These are phyloP conservation scores for Fusarium dlaminii DNA, from an alignment of 2,329 filamentous ascomycete genomes.

Conservation along the genomic window DNA sequence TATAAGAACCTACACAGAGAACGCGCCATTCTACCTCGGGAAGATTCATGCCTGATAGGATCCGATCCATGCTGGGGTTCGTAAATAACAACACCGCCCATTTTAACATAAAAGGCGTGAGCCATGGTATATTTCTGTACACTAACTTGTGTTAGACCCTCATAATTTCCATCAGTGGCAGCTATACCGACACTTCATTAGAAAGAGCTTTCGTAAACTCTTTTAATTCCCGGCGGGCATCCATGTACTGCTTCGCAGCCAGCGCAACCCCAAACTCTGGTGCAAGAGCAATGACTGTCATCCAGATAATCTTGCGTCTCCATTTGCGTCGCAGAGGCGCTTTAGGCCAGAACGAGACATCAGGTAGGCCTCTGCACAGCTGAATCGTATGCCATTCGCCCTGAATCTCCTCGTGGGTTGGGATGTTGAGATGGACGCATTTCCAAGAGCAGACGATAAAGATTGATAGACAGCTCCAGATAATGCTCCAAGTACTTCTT, in stretches of 20 bases:
- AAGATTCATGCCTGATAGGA: too few species aligned
- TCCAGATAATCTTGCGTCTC: neutral
- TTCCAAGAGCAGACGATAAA: neutral
- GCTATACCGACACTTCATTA: neutral
- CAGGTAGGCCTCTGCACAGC: accelerated
- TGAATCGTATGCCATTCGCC: accelerated
- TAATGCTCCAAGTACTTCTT: neutral
- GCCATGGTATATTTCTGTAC: neutral
- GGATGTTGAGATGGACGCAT: neutral
- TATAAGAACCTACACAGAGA: too few species aligned
- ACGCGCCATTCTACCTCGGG: too few species aligned
- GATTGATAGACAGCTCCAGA: neutral
- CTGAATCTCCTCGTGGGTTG: neutral
- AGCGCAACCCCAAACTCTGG: accelerated
- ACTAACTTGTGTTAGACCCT: accelerated
- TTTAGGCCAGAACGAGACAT: accelerated
- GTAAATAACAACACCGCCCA: neutral
- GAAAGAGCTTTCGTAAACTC: accelerated
- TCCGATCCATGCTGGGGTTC: too few species aligned
- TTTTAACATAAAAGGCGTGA: neutral
- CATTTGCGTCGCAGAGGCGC: accelerated
- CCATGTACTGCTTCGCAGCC: neutral
- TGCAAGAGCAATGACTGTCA: accelerated
- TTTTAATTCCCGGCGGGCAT: accelerated
- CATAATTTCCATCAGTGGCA: neutral